phyloP scores from a whole-genome alignment of 2,329 filamentous ascomycete species.

The Tricladium varicosporioides region DNA sequence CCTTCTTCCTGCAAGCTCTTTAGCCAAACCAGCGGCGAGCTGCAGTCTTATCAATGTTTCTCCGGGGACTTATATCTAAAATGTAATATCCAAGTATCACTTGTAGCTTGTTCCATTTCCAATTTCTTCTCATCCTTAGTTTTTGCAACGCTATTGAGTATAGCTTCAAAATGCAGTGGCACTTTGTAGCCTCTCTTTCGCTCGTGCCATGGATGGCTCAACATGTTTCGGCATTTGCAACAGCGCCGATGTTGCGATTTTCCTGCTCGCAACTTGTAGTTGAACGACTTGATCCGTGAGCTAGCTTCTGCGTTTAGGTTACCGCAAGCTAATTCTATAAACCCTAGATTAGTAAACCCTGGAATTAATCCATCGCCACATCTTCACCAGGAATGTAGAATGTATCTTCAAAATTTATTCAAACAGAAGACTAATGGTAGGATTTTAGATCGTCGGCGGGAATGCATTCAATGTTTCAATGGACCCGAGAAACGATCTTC shows the following conservation, averaged over 20 bases:
- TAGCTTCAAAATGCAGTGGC: slow-evolving; percentile 1
- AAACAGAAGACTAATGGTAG: not conserved
- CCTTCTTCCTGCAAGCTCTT: no score
- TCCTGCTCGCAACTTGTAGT: slow-evolving; percentile 1
- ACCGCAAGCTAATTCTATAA: not conserved
- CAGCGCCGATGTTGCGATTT: not conserved
- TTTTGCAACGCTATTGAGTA: not conserved
- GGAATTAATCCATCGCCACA: not conserved
- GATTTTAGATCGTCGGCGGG: slow-evolving; percentile 1
- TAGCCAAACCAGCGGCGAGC: no score
- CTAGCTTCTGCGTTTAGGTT: not conserved
- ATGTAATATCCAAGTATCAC: no score
- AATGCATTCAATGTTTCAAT: slow-evolving; percentile 3
- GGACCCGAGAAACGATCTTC: not conserved
- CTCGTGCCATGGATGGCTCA: not conserved
- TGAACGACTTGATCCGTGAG: slow-evolving; percentile 6
- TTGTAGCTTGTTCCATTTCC: no score
- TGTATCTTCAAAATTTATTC: not conserved
- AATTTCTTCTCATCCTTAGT: not conserved
- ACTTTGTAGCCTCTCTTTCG: not conserved
- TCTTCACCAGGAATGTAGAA: slow-evolving; percentile 1
- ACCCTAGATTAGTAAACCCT: slow-evolving; percentile 1
- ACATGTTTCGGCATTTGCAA: not conserved
- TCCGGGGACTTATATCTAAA: no score
- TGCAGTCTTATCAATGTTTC: no score